Percentiles rank a stretch among this genome's conserved stretches.
phyloP scores from a whole-genome alignment of 2,329 filamentous ascomycete genomes.

The Claviceps maximensis region DNA sequence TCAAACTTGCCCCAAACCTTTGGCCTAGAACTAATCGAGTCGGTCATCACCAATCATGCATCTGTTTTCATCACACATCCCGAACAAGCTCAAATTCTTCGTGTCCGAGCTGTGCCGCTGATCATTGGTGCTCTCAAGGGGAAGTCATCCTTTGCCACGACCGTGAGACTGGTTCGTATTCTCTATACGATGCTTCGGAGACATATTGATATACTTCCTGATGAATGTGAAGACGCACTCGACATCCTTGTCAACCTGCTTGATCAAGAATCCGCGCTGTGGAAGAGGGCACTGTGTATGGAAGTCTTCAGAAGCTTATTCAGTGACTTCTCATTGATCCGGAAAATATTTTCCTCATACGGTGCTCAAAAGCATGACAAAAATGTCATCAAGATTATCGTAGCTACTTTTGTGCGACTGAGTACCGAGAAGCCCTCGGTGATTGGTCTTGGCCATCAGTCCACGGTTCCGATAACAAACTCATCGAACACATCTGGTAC shows the following conservation, averaged over 20 bases:
- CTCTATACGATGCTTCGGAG: conserved; percentile 68
- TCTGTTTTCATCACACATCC: conserved; percentile 63
- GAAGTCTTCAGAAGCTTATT: conserved; percentile 83
- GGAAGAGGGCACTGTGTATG: conserved; percentile 85
- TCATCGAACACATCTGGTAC: conserved; percentile 39
- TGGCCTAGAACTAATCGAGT: conserved; percentile 83
- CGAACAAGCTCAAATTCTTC: conserved; percentile 70
- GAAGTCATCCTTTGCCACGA: conserved; percentile 65
- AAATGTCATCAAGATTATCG: conserved; percentile 65
- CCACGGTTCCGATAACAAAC: conserved; percentile 59
- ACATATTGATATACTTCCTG: conserved; percentile 59
- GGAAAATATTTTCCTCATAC: conserved; percentile 69
- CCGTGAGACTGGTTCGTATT: conserved; percentile 70
- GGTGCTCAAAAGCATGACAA: conserved; percentile 62
- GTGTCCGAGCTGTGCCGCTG: conserved; percentile 68
- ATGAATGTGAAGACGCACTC: conserved; percentile 73
- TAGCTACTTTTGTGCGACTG: conserved; percentile 79
- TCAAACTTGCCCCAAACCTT: conserved; percentile 69
- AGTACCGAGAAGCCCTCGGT: conserved; percentile 81
- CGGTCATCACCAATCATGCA: conserved; percentile 75
- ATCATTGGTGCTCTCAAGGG: conserved; percentile 67
- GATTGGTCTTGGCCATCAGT: conserved; percentile 82
- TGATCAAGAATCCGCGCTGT: conserved; percentile 70
- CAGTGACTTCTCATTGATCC: conserved; percentile 61
- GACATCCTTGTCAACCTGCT: conserved; percentile 73